Evolutionary conservation across 495 filamentous ascomycete species (phyloP), one percentile per base, ranked within the genome.

Genomic region (Bombardia bombarda): DNA sequence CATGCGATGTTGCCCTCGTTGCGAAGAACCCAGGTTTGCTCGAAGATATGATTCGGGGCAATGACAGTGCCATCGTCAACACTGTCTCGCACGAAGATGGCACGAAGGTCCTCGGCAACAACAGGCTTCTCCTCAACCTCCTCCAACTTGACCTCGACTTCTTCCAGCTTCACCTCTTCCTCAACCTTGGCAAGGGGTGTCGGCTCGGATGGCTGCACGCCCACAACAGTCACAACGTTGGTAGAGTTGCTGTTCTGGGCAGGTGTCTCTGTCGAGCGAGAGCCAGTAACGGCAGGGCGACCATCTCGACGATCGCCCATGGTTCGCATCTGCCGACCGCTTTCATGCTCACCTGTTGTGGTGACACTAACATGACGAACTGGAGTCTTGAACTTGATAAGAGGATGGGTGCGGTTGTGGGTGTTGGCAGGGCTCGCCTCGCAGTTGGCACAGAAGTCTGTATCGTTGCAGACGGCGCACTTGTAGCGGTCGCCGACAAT

Each of bases 371-470:
- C 89, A 50, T 85, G 86, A 47, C 87, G 84, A 35, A 97, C 86
- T 2, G 90, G 84, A 2, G 86, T 92, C 77, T 88, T 95, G 72
- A 99, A 87, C 68, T 95, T 96, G 67, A 99, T 87, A 55, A 97
- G 67, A 5, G 92, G 92, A 56, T 99, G 92, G 13, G 92, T 95
- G 50, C 77, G 78, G 69, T 97, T 97, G 70, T 99, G 92, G 6
- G 62, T 65, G 62, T 94, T 88, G 39, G 69, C 72, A 4, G 93
- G 93, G 49, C 77, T 76, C 20, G 90, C 86, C 67, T 99, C 92
- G 66, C 92, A 99, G 56, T 77, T 84, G 50, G 83, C 88, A 60
- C 92, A 99, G 74, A 97, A 95, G 56, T 98, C 93, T 25, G 82
- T 85, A 60, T 99, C 93, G 57, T 92, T 77, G 68, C 92, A 99